phyloP scores from a whole-genome alignment of 768 basidiomycete species.

The Cystobasidium onofrii region DNA sequence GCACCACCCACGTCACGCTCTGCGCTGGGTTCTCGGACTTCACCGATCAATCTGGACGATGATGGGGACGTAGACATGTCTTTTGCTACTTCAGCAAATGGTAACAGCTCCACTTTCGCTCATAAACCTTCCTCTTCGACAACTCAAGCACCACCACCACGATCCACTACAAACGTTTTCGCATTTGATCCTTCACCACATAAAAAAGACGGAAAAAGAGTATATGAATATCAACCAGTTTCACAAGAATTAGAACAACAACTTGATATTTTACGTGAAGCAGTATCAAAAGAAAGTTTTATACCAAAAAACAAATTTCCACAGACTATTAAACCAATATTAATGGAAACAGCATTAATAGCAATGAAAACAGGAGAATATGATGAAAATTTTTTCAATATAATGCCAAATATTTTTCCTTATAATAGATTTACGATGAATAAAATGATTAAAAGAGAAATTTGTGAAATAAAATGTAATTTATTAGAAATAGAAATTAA shows the following conservation, averaged over 20 bases:
- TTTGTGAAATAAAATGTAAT: conserved; percentile 64
- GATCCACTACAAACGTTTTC: not conserved
- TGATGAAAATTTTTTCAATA: conserved; percentile 81
- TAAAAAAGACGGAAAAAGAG: conserved; percentile 17
- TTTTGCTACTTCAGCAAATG: not conserved
- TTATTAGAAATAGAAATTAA: conserved; percentile 63
- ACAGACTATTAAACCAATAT: conserved; percentile 61
- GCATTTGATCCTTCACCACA: conserved; percentile 19
- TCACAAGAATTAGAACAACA: not conserved
- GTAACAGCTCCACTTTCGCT: not conserved
- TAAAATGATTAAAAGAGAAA: conserved; percentile 90
- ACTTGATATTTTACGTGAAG: not conserved
- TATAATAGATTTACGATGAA: conserved; percentile 92
- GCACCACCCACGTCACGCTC: not conserved
- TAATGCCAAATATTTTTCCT: conserved; percentile 77
- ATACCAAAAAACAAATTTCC: conserved; percentile 74
- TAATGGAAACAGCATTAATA: conserved; percentile 63
- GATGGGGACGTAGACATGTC: conserved; percentile 12
- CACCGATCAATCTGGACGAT: conserved; percentile 14
- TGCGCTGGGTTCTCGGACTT: not conserved
- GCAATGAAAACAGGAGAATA: conserved; percentile 81
- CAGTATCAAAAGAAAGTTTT: conserved; percentile 55
- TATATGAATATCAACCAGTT: conserved; percentile 1
- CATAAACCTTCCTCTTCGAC: not conserved
- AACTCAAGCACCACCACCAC: not conserved